Evolutionary conservation across 1,139 yeast species (phyloP).

Genomic region (Suhomyces anneliseae): DNA sequence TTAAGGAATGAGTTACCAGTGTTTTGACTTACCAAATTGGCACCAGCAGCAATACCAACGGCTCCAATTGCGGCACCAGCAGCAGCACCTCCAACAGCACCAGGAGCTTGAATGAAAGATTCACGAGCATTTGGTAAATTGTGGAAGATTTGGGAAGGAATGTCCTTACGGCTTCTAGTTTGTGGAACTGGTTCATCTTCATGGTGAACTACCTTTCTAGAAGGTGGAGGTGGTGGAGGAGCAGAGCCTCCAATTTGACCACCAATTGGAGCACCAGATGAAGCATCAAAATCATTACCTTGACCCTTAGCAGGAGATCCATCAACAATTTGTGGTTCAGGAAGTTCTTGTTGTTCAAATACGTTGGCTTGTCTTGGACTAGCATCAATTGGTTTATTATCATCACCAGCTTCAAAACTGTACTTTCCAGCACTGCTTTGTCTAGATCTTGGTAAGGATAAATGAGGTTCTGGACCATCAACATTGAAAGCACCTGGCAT

Average conservation of each 20-base stretch:
- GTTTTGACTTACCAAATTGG: constrained; percentile 23
- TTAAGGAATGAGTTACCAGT: constrained; percentile 28
- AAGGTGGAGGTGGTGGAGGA: constrained; percentile 72
- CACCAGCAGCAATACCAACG: constrained; percentile 7
- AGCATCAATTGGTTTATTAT: constrained; percentile 30
- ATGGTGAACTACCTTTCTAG: constrained; percentile 54
- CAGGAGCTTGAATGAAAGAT: constrained; percentile 26
- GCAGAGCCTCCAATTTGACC: constrained; percentile 5
- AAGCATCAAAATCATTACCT: not conserved
- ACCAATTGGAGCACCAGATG: constrained; percentile 2
- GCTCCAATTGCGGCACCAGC: constrained; percentile 10
- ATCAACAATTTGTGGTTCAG: constrained; percentile 19
- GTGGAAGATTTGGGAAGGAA: constrained; percentile 56
- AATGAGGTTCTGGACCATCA: constrained; percentile 6
- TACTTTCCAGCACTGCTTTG: constrained; percentile 31
- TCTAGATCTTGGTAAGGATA: constrained; percentile 11
- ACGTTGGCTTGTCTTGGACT: constrained; percentile 23
- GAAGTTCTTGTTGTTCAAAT: constrained; percentile 10
- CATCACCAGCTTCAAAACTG: constrained; percentile 48
- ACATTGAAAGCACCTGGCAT: constrained; percentile 5
- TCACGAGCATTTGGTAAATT: constrained; percentile 47
- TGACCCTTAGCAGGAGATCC: constrained; percentile 3
- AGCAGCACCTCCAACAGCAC: constrained; percentile 6
- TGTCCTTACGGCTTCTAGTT: constrained; percentile 38
- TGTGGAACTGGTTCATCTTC: constrained; percentile 13